phyloP scores from a whole-genome alignment of 108 stramenopile genomes.

The Nannochloropsis oceanica region DNA sequence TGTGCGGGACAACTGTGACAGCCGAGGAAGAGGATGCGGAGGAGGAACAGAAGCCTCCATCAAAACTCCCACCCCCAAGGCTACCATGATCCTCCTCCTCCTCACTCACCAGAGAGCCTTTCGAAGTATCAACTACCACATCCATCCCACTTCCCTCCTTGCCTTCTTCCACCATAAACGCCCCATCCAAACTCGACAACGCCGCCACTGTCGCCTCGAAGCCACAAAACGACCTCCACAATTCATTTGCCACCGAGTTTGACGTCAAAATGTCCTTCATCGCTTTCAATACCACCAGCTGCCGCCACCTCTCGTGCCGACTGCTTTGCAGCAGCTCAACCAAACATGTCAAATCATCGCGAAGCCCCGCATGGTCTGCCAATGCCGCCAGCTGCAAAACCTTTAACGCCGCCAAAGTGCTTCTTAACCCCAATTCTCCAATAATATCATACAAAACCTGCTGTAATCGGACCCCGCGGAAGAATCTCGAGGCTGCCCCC shows the following conservation, averaged over 20 bases:
- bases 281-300: slow-evolving; percentile 7
- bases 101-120: not conserved
- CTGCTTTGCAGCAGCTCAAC: slow-evolving; percentile 25
- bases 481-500: slow-evolving; percentile 2
- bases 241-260: slow-evolving; percentile 11
- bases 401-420: slow-evolving; percentile 14
- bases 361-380: slow-evolving; percentile 9
- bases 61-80: not conserved
- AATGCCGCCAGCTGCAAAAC: slow-evolving; percentile 10
- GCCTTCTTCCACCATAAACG: not conserved
- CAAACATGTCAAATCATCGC: slow-evolving; percentile 12
- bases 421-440: not conserved
- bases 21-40: not conserved
- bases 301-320: slow-evolving; percentile 22
- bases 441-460: slow-evolving; percentile 15
- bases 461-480: slow-evolving; percentile 12
- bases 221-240: slow-evolving; percentile 19
- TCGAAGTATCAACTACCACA: not conserved
- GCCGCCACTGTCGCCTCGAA: slow-evolving; percentile 21
- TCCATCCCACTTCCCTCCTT: not conserved
- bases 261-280: slow-evolving; percentile 8
- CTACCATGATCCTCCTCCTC: not conserved
- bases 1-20: not conserved
- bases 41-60: not conserved
- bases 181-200: slow-evolving; percentile 18